Percentiles rank a stretch among this genome's conserved stretches.
Conservation (phyloP, 495 filamentous ascomycete species). For the Hypoxylon perforatum region DNA sequence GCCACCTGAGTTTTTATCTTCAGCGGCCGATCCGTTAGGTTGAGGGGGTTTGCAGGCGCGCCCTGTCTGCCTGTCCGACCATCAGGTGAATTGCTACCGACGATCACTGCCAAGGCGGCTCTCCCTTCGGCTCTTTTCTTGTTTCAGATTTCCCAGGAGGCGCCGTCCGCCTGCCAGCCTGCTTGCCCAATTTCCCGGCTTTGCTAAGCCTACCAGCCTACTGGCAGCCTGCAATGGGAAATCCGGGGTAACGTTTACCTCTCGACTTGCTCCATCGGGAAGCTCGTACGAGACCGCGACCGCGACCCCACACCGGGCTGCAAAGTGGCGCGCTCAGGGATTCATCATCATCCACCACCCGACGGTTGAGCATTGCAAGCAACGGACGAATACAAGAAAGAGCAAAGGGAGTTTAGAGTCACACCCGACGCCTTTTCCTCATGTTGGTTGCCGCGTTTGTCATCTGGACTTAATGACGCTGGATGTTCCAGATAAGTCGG, state of each 20-base stretch:
- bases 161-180: conserved; percentile 4
- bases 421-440: background rate
- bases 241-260: conserved; percentile 42
- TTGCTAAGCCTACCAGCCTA: conserved; percentile 9
- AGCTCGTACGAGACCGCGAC: conserved; percentile 24
- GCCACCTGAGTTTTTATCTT: too few species aligned
- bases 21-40: too few species aligned
- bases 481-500: background rate
- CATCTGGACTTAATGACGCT: too few species aligned
- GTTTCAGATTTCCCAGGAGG: conserved; percentile 26
- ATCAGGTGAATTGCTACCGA: conserved; percentile 35
- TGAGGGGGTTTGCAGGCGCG: too few species aligned
- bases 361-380: conserved; percentile 8
- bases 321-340: conserved; percentile 9
- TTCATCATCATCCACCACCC: conserved; percentile 13
- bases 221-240: too few species aligned
- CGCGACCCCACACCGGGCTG: conserved; percentile 22
- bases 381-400: background rate
- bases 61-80: conserved; percentile 16
- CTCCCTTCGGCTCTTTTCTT: conserved; percentile 27
- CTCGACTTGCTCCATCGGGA: conserved; percentile 34
- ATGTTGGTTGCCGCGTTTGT: background rate
- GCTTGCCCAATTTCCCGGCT: conserved; percentile 8
- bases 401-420: too few species aligned
- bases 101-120: conserved; percentile 35